These are phyloP conservation scores for Candida glaebosa DNA, from an alignment of 805 yeast genomes.

Conservation along the genomic window DNA sequence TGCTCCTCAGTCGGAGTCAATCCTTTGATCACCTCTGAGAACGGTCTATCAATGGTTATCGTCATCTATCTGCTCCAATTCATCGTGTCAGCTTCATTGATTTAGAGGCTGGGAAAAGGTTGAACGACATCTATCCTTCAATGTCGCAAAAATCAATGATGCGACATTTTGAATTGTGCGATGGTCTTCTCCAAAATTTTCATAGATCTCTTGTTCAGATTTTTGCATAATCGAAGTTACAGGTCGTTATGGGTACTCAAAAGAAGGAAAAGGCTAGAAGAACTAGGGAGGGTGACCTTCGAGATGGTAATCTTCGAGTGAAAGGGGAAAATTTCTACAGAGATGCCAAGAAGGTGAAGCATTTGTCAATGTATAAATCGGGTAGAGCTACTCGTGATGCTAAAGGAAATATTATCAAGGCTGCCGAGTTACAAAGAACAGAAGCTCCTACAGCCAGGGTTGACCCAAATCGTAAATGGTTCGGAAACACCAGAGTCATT, in stretches of 20 bases:
- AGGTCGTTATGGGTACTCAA: slow-evolving; percentile 72
- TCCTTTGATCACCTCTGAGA: slow-evolving; percentile 1
- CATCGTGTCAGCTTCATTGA: not conserved
- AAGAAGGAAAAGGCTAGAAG: slow-evolving; percentile 91
- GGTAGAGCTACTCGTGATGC: slow-evolving; percentile 87
- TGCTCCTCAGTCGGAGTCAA: slow-evolving; percentile 74
- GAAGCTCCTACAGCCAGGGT: slow-evolving; percentile 89
- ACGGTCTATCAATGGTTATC: not conserved
- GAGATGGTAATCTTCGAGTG: slow-evolving; percentile 88
- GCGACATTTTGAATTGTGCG: not conserved
- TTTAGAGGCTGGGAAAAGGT: not conserved
- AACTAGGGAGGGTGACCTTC: slow-evolving; percentile 71
- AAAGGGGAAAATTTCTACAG: slow-evolving; percentile 96
- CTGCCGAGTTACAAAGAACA: slow-evolving; percentile 84
- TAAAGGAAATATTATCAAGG: slow-evolving; percentile 79
- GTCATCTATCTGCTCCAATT: not conserved
- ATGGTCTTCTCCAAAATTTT: slow-evolving; percentile 1
- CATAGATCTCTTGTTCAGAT: not conserved
- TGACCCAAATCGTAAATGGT: slow-evolving; percentile 96
- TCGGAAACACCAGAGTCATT: slow-evolving; percentile 94
- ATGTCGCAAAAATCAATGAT: not conserved
- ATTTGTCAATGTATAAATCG: slow-evolving; percentile 86
- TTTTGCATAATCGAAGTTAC: not conserved
- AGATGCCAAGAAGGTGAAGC: slow-evolving; percentile 90
- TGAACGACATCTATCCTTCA: not conserved